Percentiles rank a stretch among this genome's conserved stretches.
These are phyloP conservation scores for Scutellaria baicalensis DNA, from an alignment of 257 asterid species.

Conservation along the genomic window DNA sequence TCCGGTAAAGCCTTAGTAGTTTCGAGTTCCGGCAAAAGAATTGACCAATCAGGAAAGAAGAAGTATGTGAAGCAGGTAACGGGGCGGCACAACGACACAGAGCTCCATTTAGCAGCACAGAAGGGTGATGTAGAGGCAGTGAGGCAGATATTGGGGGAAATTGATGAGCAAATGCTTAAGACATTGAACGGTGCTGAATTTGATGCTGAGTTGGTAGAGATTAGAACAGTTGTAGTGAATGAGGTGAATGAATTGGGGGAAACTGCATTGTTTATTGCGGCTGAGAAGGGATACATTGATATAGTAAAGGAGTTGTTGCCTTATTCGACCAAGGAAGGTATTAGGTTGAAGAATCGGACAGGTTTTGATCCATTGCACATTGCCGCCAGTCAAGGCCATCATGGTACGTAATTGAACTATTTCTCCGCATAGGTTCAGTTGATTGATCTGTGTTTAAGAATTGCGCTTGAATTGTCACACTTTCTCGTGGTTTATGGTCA, in stretches of 20 bases:
- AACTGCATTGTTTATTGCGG: conserved; percentile 28
- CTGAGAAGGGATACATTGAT: conserved; percentile 19
- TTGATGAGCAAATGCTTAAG: conserved; percentile 53
- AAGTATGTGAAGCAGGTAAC: conserved; percentile 75
- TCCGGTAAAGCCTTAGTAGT: conserved; percentile 29
- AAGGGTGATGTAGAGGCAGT: conserved; percentile 52
- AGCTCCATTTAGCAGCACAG: conserved; percentile 65
- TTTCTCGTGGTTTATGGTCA: neutral
- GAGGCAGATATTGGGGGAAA: conserved; percentile 49
- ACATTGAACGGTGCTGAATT: conserved; percentile 44
- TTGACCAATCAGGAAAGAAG: conserved; percentile 37
- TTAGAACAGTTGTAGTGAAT: conserved; percentile 24
- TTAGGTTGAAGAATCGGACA: conserved; percentile 21
- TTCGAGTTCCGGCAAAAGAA: conserved; percentile 25
- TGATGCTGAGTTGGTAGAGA: conserved; percentile 26
- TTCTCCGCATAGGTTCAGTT: neutral
- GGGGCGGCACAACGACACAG: conserved; percentile 69
- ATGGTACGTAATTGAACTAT: conserved; percentile 27
- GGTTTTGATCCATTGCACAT: conserved; percentile 39
- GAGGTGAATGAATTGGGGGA: conserved; percentile 26
- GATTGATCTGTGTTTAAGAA: neutral
- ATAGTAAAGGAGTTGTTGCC: conserved; percentile 29
- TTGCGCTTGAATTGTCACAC: neutral
- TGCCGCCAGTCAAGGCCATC: conserved; percentile 59
- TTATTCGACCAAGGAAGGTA: conserved; percentile 21